Conservation (phyloP, 495 filamentous ascomycete genomes). For the Aspergillus kassunensis region DNA sequence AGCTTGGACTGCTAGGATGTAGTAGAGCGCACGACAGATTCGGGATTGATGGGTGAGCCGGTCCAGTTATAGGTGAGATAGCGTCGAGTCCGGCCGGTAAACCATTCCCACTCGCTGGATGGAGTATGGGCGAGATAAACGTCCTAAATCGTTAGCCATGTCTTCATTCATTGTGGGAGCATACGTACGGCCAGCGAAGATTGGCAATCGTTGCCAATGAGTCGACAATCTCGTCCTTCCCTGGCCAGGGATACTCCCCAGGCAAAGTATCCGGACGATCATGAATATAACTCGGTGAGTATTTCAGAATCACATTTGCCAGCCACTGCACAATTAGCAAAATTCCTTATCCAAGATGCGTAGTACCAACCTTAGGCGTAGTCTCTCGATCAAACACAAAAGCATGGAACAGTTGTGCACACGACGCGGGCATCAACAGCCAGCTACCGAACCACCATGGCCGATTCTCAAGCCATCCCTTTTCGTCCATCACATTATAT, state of each 20-base stretch:
- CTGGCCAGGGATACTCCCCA: slow-evolving; percentile 65
- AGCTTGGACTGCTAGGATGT: slow-evolving; percentile 85
- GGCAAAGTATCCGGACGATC: slow-evolving; percentile 67
- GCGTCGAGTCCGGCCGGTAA: slow-evolving; percentile 61
- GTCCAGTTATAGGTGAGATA: slow-evolving; percentile 73
- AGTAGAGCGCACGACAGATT: slow-evolving; percentile 84
- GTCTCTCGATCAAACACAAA: slow-evolving; percentile 91
- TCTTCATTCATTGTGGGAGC: background rate
- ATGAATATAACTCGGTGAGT: slow-evolving; percentile 76
- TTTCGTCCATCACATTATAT: slow-evolving; percentile 77
- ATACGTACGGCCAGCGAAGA: slow-evolving; percentile 77
- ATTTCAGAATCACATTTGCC: slow-evolving; percentile 66
- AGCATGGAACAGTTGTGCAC: slow-evolving; percentile 85
- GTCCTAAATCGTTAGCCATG: slow-evolving; percentile 32
- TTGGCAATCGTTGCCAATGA: slow-evolving; percentile 74
- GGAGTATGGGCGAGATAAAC: slow-evolving; percentile 84
- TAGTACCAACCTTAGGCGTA: slow-evolving; percentile 56
- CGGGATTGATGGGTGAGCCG: slow-evolving; percentile 79
- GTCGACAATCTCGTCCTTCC: slow-evolving; percentile 71
- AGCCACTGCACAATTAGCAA: slow-evolving; percentile 48
- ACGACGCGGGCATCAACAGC: slow-evolving; percentile 89
- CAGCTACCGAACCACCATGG: slow-evolving; percentile 95
- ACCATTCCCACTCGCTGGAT: slow-evolving; percentile 60
- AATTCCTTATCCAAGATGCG: background rate
- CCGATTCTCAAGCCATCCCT: slow-evolving; percentile 70